Evolutionary conservation across 495 filamentous ascomycete species (phyloP).

Genomic region (Letharia lupina): DNA sequence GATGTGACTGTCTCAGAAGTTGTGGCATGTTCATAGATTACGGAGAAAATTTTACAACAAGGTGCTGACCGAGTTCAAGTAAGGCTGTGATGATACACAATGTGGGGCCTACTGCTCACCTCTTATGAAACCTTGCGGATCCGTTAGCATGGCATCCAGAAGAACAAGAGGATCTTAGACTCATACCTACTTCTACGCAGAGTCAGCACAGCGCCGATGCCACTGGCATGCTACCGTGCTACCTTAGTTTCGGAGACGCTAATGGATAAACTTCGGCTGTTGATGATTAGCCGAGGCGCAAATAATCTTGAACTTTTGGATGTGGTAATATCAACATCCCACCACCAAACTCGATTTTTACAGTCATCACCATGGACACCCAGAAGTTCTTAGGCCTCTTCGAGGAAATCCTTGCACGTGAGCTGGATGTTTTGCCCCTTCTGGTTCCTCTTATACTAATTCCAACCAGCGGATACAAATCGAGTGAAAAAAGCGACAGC

Average conservation of each 20-base stretch:
- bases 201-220: neutral
- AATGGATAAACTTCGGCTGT: neutral
- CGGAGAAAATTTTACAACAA: neutral
- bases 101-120: neutral
- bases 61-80: neutral
- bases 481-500: constrained; percentile 84
- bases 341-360: neutral
- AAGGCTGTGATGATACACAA: neutral
- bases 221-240: neutral
- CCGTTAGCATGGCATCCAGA: neutral
- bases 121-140: neutral
- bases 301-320: neutral
- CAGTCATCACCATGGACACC: constrained; percentile 34
- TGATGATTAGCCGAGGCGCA: neutral
- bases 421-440: constrained; percentile 28
- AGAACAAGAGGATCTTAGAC: neutral
- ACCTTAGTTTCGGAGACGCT: too few relatives aligned
- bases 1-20: neutral
- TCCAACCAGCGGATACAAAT: constrained; percentile 57
- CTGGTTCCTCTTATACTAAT: constrained; percentile 6
- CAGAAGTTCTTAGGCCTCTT: constrained; percentile 40
- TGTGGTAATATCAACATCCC: neutral
- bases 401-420: constrained; percentile 38
- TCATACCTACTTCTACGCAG: neutral
- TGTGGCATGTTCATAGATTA: neutral